A percentile compares a stretch with the other conserved stretches of the same genome.
These are phyloP conservation scores for Osmanthus fragrans DNA, from an alignment of 257 asterid genomes.

Conservation along the genomic window DNA sequence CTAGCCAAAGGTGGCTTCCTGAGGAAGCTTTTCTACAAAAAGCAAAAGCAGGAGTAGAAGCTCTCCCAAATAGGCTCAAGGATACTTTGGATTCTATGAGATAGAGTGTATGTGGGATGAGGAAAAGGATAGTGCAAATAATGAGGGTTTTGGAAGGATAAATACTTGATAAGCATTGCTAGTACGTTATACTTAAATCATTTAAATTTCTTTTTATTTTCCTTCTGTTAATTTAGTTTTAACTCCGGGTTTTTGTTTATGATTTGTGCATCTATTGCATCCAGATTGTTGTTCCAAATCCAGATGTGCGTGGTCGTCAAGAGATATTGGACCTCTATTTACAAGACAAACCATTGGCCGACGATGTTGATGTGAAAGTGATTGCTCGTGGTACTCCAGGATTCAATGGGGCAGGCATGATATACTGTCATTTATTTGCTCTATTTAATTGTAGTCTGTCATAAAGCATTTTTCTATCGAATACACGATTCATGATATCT, in stretches of 20 bases:
- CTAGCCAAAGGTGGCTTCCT: too few species aligned
- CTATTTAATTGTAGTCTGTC: background rate
- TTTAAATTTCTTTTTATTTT: background rate
- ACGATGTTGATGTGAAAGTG: constrained; percentile 77
- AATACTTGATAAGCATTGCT: background rate
- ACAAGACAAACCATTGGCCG: constrained; percentile 84
- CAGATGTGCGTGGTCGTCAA: constrained; percentile 93
- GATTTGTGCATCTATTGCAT: constrained; percentile 20
- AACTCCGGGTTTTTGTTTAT: background rate
- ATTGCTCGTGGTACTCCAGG: constrained; percentile 99
- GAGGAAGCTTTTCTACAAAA: too few species aligned
- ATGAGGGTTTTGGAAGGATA: background rate
- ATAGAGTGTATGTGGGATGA: background rate
- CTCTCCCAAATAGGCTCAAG: too few species aligned
- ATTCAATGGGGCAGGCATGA: constrained; percentile 94
- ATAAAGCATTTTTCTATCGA: background rate
- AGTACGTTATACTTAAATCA: background rate
- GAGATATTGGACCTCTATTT: constrained; percentile 88
- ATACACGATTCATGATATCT: background rate
- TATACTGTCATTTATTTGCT: constrained; percentile 17
- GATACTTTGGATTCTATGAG: background rate
- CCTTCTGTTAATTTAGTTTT: background rate
- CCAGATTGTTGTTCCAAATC: constrained; percentile 87
- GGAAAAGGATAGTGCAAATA: background rate
- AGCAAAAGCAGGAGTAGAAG: too few species aligned